Evolutionary conservation across 1,139 yeast genomes (phyloP), one percentile per base, ranked within the genome.

Genomic region (Meyerozyma smithsonii): DNA sequence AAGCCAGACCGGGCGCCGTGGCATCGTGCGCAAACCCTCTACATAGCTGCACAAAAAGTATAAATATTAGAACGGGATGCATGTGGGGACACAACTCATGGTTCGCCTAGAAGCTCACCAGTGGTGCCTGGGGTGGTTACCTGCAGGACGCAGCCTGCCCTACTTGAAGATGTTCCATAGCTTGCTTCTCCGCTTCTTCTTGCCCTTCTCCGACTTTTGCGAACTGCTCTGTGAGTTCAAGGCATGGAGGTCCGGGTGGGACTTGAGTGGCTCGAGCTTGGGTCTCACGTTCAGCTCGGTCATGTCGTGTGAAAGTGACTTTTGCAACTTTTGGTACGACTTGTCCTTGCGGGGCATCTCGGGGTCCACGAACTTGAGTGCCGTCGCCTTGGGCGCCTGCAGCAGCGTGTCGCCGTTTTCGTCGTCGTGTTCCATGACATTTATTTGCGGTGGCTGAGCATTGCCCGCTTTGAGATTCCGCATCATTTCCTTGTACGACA

Each of bases 401-500:
- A n/a, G n/a, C n/a, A n/a, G n/a, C n/a, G n/a, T n/a, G n/a, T n/a
- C n/a, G n/a, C 21, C 12, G 14, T 18, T 23, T 12, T 25, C 28
- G n/a, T 32, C 20, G 1, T 37, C 37, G 18, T 19, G 39, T 11
- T 30, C 21, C 12, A 38, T 16, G 4, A 51, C 38, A 6, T 37
- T 46, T 14, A 50, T 46, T 8, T 26, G 39, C 4, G 50, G 48
- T 4, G 51, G 49, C 16, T 12, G 17, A 11, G 38, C 24, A 37
- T 48, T 50, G n/a, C n/a, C n/a, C 38, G 36, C 32, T 41, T 43
- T 34, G 40, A 68, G 53, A 38, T 51, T 62, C 36, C 57, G 54
- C 50, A 67, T 66, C 46, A 68, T 52, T 40, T 69, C 74, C 42
- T 63, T 66, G 45, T 63, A 66, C 8, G 73, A 59, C 28, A 66